Percentiles rank a stretch among this genome's conserved stretches.
phyloP scores from a whole-genome alignment of 768 basidiomycete species.

The Trametes punicea region DNA sequence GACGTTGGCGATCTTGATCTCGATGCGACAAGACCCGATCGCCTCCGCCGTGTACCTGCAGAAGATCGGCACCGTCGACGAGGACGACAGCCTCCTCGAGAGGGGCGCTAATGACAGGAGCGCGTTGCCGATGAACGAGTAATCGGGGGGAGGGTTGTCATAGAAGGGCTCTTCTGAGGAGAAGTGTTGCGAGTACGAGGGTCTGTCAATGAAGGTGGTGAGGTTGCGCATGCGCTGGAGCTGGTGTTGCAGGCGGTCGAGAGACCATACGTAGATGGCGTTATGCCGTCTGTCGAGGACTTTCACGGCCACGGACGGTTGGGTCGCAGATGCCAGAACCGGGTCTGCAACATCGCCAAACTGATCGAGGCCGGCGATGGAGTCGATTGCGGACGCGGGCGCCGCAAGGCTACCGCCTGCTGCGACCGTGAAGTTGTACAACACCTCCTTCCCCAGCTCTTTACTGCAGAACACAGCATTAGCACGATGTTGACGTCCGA shows the following conservation, averaged over 20 bases:
- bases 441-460: conserved; percentile 81
- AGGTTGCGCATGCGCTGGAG: conserved; percentile 92
- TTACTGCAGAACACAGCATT: conserved; percentile 46
- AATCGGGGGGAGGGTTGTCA: conserved; percentile 81
- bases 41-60: conserved; percentile 94
- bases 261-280: conserved; percentile 89
- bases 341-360: conserved; percentile 93
- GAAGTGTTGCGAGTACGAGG: conserved; percentile 92
- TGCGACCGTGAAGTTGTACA: conserved; percentile 91
- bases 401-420: conserved; percentile 75
- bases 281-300: conserved; percentile 85
- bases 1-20: conserved; percentile 77
- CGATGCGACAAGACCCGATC: conserved; percentile 89
- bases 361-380: conserved; percentile 82
- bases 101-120: conserved; percentile 80
- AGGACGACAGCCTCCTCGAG: conserved; percentile 69
- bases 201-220: conserved; percentile 85
- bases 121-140: conserved; percentile 90
- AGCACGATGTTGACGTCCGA: background rate
- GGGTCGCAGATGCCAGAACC: conserved; percentile 63
- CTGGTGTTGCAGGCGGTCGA: conserved; percentile 84
- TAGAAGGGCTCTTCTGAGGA: conserved; percentile 92
- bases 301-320: conserved; percentile 86
- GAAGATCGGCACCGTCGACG: conserved; percentile 82
- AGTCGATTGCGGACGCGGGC: conserved; percentile 80